Conservation (phyloP, 2,329 filamentous ascomycete species). For the Laburnicola sp. region DNA sequence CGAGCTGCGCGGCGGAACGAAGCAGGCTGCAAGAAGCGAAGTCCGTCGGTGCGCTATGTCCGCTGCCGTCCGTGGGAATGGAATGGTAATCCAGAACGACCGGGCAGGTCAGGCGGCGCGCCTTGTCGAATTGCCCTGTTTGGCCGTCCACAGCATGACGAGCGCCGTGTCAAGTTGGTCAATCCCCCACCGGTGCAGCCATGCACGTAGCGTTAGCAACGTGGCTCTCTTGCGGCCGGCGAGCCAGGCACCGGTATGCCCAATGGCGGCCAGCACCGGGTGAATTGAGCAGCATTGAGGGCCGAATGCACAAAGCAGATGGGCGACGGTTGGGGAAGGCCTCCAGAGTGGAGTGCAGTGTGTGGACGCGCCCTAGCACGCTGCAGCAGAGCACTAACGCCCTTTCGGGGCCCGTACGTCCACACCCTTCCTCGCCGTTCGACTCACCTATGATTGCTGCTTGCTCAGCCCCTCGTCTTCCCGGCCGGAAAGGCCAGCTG, state of each 20-base stretch:
- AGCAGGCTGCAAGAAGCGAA: neutral
- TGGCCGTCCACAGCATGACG: slow-evolving; percentile 2
- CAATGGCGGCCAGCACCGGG: too few species aligned
- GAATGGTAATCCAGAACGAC: too few species aligned
- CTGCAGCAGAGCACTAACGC: slow-evolving; percentile 4
- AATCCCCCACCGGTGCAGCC: too few species aligned
- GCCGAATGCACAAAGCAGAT: too few species aligned
- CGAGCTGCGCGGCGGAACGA: slow-evolving; percentile 1
- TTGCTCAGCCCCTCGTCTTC: slow-evolving; percentile 9
- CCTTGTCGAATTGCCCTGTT: too few species aligned
- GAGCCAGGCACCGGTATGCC: neutral
- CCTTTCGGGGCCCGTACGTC: slow-evolving; percentile 4
- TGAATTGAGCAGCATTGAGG: too few species aligned
- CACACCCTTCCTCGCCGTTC: slow-evolving; percentile 7
- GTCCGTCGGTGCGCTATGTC: too few species aligned
- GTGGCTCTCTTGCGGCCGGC: neutral
- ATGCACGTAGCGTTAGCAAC: too few species aligned
- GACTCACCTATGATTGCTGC: slow-evolving; percentile 9
- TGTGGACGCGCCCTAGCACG: neutral
- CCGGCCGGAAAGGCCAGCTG: slow-evolving; percentile 8
- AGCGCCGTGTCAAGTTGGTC: too few species aligned
- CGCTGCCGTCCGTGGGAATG: too few species aligned
- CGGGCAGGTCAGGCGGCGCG: neutral
- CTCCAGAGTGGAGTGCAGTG: neutral
- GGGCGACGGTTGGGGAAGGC: slow-evolving; percentile 2